Percentiles rank a stretch among this genome's conserved stretches.
These are phyloP conservation scores for Coriolopsis trogii DNA, from an alignment of 1,284 basidiomycete species.

Conservation along the genomic window DNA sequence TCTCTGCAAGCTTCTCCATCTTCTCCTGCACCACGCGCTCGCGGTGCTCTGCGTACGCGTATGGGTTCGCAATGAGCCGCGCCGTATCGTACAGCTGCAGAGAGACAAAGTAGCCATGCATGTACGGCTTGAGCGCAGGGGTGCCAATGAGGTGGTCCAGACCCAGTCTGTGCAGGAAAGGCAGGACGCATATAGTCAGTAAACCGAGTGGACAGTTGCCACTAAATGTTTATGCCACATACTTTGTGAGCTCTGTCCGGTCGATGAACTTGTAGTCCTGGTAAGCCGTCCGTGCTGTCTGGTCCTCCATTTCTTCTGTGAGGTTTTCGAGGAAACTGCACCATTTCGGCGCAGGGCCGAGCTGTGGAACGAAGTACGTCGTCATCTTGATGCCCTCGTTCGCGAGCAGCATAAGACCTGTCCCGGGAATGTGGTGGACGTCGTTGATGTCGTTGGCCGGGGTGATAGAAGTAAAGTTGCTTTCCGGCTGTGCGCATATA, in stretches of 20 bases:
- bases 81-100: slow-evolving; percentile 96
- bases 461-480: slow-evolving; percentile 92
- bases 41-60: slow-evolving; percentile 92
- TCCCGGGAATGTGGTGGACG: slow-evolving; percentile 84
- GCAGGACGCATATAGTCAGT: not conserved
- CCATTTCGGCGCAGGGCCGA: slow-evolving; percentile 97
- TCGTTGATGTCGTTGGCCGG: slow-evolving; percentile 89
- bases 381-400: slow-evolving; percentile 94
- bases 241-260: slow-evolving; percentile 84
- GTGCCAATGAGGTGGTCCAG: slow-evolving; percentile 94
- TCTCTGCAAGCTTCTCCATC: slow-evolving; percentile 92
- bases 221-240: slow-evolving; percentile 35
- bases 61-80: slow-evolving; percentile 94
- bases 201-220: not conserved
- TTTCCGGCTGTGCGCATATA: slow-evolving; percentile 58
- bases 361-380: slow-evolving; percentile 91
- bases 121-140: slow-evolving; percentile 95
- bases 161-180: slow-evolving; percentile 63
- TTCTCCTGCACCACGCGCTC: slow-evolving; percentile 87
- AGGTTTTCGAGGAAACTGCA: slow-evolving; percentile 97
- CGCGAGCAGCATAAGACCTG: slow-evolving; percentile 85
- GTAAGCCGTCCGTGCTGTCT: slow-evolving; percentile 77
- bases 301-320: slow-evolving; percentile 96
- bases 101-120: slow-evolving; percentile 99
- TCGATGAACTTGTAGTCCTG: slow-evolving; percentile 99